Evolutionary conservation across 768 basidiomycete species (phyloP), one percentile per base, ranked within the genome.

Genomic region (Dacryopinax primogenitus): DNA sequence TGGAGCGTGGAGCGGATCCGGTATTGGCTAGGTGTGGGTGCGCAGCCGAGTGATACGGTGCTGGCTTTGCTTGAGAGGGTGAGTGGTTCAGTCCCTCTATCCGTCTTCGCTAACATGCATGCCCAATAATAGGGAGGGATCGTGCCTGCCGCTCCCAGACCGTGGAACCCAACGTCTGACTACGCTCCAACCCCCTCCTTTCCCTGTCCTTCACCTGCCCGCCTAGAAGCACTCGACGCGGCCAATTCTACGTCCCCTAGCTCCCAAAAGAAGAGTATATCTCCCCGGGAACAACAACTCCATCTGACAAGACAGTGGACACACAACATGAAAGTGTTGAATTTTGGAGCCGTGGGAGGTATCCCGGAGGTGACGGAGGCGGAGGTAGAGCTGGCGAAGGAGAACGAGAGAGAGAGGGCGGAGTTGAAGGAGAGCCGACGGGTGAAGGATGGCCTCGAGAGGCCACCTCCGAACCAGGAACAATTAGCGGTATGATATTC

Each of bases 1-100:
- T 97, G 94, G 93, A 92, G 92, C 74, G 86, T 87, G 28, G 86
- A 90, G 70, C 84, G 95, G 73, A 90, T 98, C 73, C 81, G 81
- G 66, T 92, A 90, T 72, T 98, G 95, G 95, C 75, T 97, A 37
- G 81, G 81, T 34, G 83, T 87, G 18, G 94, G 93, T 0, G 95
- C 95, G 34, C 74, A 82, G 66, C 95, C 95, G 0, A 87, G 84
- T 47, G 85, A 86, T 71, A 80, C 86, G 4, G 90, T 89, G 3
- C 83, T 86, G 39, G 85, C 81, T 70, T 71, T 97, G 68, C 75
- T 98, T 71, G 85, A 88, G 72, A 78, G 86, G 80, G 95, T 92
- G 70, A 71, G 88, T 80, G 45, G 9, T 21, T 30, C 30, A 4
- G 15, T 4, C 15, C 51, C 11, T 7, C 26, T 23, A 11, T 11